Base-by-base conservation (phyloP, 306 rosid genomes). In the Oxytropis ochrocephala region DNA sequence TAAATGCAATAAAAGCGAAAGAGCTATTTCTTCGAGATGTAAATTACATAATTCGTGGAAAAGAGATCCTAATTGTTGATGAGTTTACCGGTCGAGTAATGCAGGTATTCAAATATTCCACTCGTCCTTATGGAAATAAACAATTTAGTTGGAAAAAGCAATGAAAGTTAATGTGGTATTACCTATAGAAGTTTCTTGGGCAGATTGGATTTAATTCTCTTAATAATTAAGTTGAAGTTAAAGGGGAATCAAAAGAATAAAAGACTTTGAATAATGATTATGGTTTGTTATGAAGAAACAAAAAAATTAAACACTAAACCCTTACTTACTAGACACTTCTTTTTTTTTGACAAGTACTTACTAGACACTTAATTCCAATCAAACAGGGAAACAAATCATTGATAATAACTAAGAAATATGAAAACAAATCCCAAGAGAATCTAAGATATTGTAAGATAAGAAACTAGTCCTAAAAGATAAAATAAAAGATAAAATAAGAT, bases 41-140 rank as follows among this genome's bases (percentile, higher is more conserved):
- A 52, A 94, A 91, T 77, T 94, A 90, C 79, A 94, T 94, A 39
- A 85, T 89, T 68, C 98, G 97, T 19, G 97, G 92, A 64, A 88
- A 85, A 75, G 98, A 90, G 83, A 92, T 94, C 71, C 84, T 94
- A 43, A 94, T 94, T 46, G 98, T 94, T 55, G 98, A 94, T 41
- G 98, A 94, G 81, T 94, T 94, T 80, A 94, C 98, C 32, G 98
- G 98, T 74, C 89, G 98, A 67, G 98, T 94, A 55, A 94, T 94
- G 98, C 98, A 94, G 95, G 98, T 94, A 73, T 63, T 63, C 32
- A 44, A 41, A 63, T 13, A 55, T 63, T 77, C 38, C 51, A 21
- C 48, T 41, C 8, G 41, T 39, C 64, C 75, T 60, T 21, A 59
- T 51, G 13, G 29, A 38, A 16, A 18, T 51, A 53, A 19, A 51